Evolutionary conservation across 73 alveolate genomes (phyloP), one percentile per base, ranked within the genome.

Genomic region (Diophrys sp.): DNA sequence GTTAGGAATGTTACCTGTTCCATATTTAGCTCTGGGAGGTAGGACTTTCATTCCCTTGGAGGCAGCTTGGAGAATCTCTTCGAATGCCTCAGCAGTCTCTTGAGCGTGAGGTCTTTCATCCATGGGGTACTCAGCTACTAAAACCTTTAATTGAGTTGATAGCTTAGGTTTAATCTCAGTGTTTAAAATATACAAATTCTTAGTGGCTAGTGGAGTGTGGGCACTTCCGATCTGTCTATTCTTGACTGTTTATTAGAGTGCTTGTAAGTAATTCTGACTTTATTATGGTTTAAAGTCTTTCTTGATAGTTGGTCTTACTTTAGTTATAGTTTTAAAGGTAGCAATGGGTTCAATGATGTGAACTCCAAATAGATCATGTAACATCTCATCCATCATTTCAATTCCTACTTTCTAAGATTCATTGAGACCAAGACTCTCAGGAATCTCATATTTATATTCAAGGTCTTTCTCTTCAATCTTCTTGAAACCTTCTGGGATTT

Each of bases 401-500:
- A 80, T 71, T 29, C 79, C 29, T 23, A 86, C 56, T 80, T 66
- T 79, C 23, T 79, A 28, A 28, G 74, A 26, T 31, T 86, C 93
- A 8, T 81, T 32, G n/a, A 86, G 34, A 5, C 67, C 87, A 23
- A 56, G 32, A 54, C 67, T 70, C 11, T 73, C 86, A 27, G 93
- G 93, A 25, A 86, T 31, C 2, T 1, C 78, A 74, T 86, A 80
- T 8, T 73, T 70, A 26, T 71, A 86, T 27, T 32, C 53, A 18
- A 79, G 53, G 33, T 86, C 89, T 34, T 86, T 86, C 70, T 86
- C 93, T 5, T 32, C 31, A 11, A 75, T 84, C 71, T 86, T 86
- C 23, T 75, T 79, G 56, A 44, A 86, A n/a, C 93, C 93, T 74
- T 86, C 93, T 27, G 93, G 93, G 29, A 78, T 54, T 29, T 79